Base-by-base conservation (phyloP, 768 basidiomycete genomes). In the Pisolithus microcarpus region DNA sequence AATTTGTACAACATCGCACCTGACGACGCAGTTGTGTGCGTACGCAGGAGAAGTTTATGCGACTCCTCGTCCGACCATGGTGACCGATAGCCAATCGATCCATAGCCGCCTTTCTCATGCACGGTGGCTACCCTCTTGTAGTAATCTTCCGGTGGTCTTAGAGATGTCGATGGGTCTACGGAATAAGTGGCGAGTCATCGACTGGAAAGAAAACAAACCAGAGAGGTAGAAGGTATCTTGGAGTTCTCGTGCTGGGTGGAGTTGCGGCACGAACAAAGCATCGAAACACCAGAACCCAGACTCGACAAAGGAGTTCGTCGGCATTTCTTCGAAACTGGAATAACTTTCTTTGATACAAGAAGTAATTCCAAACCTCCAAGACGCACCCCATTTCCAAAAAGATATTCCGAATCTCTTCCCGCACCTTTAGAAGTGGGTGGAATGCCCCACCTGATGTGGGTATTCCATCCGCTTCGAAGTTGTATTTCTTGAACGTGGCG, bases 281-380 rank as follows among this genome's bases (percentile, higher is more conserved):
- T 99, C 96, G 70, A 99, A 98, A 66, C 93, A 96, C 96, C 96
- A 99, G 78, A 98, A 99, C 34, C 88, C 89, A 19, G 92, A 95
- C 70, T 99, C 96, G 50, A 99, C 93, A 66, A 91, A 99, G 49
- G 85, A 83, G 46, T 84, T 82, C 8, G 96, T 98, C 13, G 94
- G 92, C 96, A 99, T 99, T 70, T 99, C 96, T 44, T 92, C 85
- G 71, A 98, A 99, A 9, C 95, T 98, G 57, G 15, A 15, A 30
- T 7, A 53, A 26, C 49, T 42, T 46, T 23, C 31, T 62, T 40
- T 9, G 19, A 55, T 46, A n/a, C 1, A 37, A 31, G 23, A 26
- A 24, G 16, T 7, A 44, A 44, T 8, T 30, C 28, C 40, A 13
- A 15, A 15, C 10, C 11, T n/a, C 23, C 19, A 40, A 28, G 47